Base-by-base conservation (phyloP, 2,329 filamentous ascomycete species). In the Aspergillus sergii region DNA sequence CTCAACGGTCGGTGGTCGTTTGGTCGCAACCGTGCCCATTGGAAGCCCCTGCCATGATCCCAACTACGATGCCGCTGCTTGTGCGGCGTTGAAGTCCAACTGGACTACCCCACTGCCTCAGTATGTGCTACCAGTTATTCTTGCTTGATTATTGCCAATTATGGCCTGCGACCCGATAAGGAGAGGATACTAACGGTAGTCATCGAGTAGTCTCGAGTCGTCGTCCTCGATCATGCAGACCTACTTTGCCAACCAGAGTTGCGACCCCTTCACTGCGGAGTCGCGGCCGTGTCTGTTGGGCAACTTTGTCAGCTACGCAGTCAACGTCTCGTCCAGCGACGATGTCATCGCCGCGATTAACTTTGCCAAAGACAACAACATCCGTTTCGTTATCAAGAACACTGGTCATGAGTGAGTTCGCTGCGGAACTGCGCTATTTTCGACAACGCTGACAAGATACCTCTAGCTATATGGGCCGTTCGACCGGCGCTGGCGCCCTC, bases 401-500 rank as follows among this genome's bases (percentile, higher is more conserved):
- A 80, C 77, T 6, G 79, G 79, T 5, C 80, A 82, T 69, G 77
- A 80, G 72, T 70, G 61, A 70, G 67, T 70, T 57, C 3, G 16
- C 19, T 9, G 19, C 3, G 11, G 10, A 39, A 9, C 6, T 50
- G 6, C 2, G 1, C 3, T 11, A 10, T 12, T 0, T 28, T 10
- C 41, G 8, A 14, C 16, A 6, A 7, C n/a, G 28, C 57, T 58
- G 51, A 62, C 34, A 28, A 26, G 46, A 46, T 48, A 3, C 8
- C 9, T 32, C 23, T n/a, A 70, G 73, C 65, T 68, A 73, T 54
- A 61, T 84, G 36, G 89, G 88, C 48, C 85, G 86, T 39, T 88
- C 85, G 0, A 87, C 87, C 0, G 89, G 88, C 39, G 84, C 83
- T 51, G 87, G 88, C 2, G 81, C 69, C 9, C 67, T 76, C 32